phyloP scores from a whole-genome alignment of 305 asterid genomes.

The Striga hermonthica region DNA sequence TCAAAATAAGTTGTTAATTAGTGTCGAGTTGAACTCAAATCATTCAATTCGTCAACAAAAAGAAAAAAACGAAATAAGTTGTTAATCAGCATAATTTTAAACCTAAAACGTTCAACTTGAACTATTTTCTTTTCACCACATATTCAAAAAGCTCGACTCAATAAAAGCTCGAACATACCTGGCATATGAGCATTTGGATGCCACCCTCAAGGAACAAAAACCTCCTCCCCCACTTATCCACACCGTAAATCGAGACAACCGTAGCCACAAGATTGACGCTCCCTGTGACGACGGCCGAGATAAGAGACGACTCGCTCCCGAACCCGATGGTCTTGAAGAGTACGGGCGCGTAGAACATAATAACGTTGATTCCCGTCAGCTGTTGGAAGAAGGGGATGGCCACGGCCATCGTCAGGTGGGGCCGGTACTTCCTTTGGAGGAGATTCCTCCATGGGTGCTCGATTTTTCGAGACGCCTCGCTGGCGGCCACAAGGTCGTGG shows the following conservation, averaged over 20 bases:
- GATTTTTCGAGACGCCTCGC: slow-evolving; percentile 58
- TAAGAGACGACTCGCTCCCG: slow-evolving; percentile 53
- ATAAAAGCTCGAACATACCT: slow-evolving; percentile 38
- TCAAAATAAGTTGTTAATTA: too few species aligned
- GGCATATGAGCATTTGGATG: slow-evolving; percentile 63
- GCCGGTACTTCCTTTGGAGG: slow-evolving; percentile 57
- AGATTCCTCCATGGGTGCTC: slow-evolving; percentile 74
- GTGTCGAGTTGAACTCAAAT: too few species aligned
- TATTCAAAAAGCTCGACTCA: background rate
- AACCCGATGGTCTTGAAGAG: slow-evolving; percentile 76
- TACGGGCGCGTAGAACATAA: slow-evolving; percentile 79
- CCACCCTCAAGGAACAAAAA: slow-evolving; percentile 78
- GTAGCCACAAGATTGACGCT: slow-evolving; percentile 64
- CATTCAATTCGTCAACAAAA: too few species aligned
- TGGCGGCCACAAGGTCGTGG: slow-evolving; percentile 58
- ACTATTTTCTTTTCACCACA: too few species aligned
- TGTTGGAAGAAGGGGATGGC: slow-evolving; percentile 77
- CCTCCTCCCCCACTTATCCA: slow-evolving; percentile 82
- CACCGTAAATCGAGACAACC: slow-evolving; percentile 58
- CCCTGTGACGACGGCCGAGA: slow-evolving; percentile 79
- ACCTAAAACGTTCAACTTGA: background rate
- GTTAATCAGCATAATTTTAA: background rate
- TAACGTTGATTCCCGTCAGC: slow-evolving; percentile 77
- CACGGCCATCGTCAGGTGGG: slow-evolving; percentile 78
- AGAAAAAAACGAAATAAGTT: background rate